These are phyloP conservation scores for Neurospora sp. DNA, from an alignment of 495 filamentous ascomycete genomes.

Conservation along the genomic window DNA sequence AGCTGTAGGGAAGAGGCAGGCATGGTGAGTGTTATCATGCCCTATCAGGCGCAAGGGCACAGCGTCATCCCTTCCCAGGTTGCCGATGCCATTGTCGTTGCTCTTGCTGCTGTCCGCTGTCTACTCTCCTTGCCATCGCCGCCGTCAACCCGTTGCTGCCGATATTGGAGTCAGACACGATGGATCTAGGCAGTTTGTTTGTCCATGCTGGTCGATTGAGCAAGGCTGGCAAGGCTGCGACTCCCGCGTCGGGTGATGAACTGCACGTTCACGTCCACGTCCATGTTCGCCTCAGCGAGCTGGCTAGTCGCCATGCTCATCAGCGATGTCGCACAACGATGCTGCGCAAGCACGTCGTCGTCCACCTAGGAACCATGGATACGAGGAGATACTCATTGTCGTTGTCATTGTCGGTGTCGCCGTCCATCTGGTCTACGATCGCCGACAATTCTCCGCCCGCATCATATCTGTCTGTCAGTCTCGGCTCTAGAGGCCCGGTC, in stretches of 20 bases:
- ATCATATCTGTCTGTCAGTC: neutral
- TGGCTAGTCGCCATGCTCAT: neutral
- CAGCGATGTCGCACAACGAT: neutral
- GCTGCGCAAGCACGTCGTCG: neutral
- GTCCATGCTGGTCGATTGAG: no score
- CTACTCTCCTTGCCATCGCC: no score
- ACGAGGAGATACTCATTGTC: neutral
- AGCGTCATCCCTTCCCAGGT: neutral
- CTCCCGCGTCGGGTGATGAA: no score
- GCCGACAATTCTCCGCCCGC: neutral
- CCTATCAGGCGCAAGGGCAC: neutral
- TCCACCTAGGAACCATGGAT: no score
- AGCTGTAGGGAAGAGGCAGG: neutral
- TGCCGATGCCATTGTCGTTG: no score
- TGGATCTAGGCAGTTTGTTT: no score
- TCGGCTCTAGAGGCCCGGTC: neutral
- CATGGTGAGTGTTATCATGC: accelerated
- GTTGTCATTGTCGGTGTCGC: neutral
- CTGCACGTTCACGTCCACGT: no score
- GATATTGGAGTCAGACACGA: no score
- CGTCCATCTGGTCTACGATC: neutral
- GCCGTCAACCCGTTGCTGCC: no score
- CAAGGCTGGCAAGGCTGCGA: no score
- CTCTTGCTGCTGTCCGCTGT: no score
- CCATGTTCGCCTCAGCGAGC: neutral